These are phyloP conservation scores for Aspergillus nidulans DNA, from an alignment of 495 filamentous ascomycete species.

Conservation along the genomic window DNA sequence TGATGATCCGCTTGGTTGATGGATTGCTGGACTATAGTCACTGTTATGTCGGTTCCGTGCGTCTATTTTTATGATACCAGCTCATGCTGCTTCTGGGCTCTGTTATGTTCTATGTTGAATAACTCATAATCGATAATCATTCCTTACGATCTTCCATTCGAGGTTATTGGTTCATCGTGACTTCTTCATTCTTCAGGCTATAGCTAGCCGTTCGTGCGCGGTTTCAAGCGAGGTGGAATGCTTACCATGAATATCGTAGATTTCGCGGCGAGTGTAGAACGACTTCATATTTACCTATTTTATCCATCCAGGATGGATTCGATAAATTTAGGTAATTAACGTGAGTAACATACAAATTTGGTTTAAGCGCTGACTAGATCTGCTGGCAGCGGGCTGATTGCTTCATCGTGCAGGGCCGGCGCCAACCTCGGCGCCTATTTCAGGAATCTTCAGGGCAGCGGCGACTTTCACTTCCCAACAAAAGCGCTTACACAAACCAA, in stretches of 20 bases:
- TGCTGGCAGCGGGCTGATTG: conserved; percentile 19
- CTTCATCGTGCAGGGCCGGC: conserved; percentile 22
- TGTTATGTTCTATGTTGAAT: conserved; percentile 26
- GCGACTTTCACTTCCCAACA: conserved; percentile 17
- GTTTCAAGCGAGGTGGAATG: too few relatives aligned
- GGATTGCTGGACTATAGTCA: conserved; percentile 16
- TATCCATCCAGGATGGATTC: too few relatives aligned
- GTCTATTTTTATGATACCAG: conserved; percentile 38
- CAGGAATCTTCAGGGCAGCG: conserved; percentile 8
- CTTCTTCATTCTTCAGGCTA: too few relatives aligned
- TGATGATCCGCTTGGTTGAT: conserved; percentile 20
- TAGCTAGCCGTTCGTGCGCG: too few relatives aligned
- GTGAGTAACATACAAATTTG: background rate
- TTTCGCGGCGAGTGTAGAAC: too few relatives aligned
- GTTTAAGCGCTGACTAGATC: conserved; percentile 7
- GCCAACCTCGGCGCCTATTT: conserved; percentile 36
- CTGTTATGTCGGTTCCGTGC: conserved; percentile 17
- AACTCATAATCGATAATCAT: conserved; percentile 30
- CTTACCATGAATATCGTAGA: too few relatives aligned
- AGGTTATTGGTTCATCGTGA: background rate
- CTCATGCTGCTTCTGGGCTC: conserved; percentile 36
- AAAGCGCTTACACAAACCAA: conserved; percentile 19
- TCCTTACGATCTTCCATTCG: background rate
- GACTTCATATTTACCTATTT: too few relatives aligned
- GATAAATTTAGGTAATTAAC: background rate